Conservation (phyloP, 202 grass and related monocot genomes). For the Panicum virgatum region DNA sequence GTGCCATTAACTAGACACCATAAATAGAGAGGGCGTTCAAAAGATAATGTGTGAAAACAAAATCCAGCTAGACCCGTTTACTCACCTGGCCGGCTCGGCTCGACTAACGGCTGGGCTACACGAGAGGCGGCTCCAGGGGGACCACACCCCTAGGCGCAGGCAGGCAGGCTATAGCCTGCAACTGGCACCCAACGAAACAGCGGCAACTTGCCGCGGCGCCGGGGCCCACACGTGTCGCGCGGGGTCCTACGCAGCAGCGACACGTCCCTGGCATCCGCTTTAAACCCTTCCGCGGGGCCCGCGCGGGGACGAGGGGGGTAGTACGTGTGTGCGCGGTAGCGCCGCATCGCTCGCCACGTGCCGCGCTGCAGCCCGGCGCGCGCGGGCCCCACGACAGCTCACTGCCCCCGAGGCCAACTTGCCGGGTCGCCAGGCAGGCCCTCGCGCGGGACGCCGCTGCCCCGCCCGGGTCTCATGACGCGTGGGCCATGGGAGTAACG, state of each 20-base stretch:
- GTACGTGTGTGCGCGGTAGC: conserved; percentile 22
- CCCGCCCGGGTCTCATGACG: rapidly evolving
- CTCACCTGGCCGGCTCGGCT: neutral
- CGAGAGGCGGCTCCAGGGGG: neutral
- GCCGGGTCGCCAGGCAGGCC: neutral
- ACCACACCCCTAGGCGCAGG: conserved; percentile 29
- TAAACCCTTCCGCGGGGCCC: conserved; percentile 1
- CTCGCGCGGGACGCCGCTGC: neutral
- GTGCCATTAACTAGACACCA: neutral
- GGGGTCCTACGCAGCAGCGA: neutral
- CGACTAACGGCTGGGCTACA: neutral
- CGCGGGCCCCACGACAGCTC: conserved; percentile 43
- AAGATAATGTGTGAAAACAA: too few relatives aligned
- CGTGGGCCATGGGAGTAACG: rapidly evolving
- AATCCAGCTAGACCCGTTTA: neutral
- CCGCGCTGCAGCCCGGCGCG: neutral
- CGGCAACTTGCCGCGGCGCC: conserved; percentile 13
- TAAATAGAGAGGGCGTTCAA: neutral
- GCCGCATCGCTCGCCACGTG: conserved; percentile 68
- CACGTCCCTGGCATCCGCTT: conserved; percentile 16
- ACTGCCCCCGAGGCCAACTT: conserved; percentile 36
- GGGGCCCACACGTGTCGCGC: neutral
- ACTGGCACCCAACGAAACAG: conserved; percentile 41
- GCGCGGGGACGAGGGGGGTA: neutral
- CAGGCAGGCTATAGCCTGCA: neutral